A percentile compares a stretch with the other conserved stretches of the same genome.
Conservation (phyloP, 371 early-diverging fungal genomes). For the Batrachochytrium dendrobatidis region DNA sequence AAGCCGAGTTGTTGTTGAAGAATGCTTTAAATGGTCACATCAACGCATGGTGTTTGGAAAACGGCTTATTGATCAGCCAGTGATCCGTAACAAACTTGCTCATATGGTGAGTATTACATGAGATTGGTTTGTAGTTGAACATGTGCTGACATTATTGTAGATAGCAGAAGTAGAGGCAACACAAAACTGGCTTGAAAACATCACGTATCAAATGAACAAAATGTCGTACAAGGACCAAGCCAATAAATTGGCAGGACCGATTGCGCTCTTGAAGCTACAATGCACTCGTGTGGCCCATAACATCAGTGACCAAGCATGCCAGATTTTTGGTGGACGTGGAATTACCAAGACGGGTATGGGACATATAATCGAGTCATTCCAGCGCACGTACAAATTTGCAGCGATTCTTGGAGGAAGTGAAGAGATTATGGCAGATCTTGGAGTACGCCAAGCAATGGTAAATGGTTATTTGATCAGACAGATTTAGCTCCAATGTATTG, state of each 20-base stretch:
- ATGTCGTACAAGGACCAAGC: constrained; percentile 58
- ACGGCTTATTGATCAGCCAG: constrained; percentile 36
- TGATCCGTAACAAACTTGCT: constrained; percentile 39
- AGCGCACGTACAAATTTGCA: constrained; percentile 39
- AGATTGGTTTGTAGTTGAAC: background rate
- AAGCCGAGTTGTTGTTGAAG: constrained; percentile 28
- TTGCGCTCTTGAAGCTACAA: constrained; percentile 47
- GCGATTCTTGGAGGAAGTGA: constrained; percentile 31
- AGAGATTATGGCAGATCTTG: constrained; percentile 38
- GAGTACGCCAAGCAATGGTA: constrained; percentile 28
- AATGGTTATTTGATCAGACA: too few species aligned
- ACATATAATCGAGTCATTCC: constrained; percentile 45
- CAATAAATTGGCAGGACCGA: constrained; percentile 56
- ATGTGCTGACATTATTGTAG: constrained; percentile 6
- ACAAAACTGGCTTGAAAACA: constrained; percentile 32
- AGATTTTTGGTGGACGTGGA: constrained; percentile 60
- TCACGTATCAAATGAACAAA: constrained; percentile 58
- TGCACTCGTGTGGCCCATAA: constrained; percentile 22
- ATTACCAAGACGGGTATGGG: constrained; percentile 65
- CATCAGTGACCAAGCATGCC: constrained; percentile 34
- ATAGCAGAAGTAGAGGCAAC: constrained; percentile 29
- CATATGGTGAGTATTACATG: constrained; percentile 26
- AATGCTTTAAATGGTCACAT: constrained; percentile 41
- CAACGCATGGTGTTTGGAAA: constrained; percentile 41
- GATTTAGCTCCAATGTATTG: too few species aligned